Evolutionary conservation across 2,329 filamentous ascomycete species (phyloP), one percentile per base, ranked within the genome.

Genomic region (Colletotrichum destructivum): DNA sequence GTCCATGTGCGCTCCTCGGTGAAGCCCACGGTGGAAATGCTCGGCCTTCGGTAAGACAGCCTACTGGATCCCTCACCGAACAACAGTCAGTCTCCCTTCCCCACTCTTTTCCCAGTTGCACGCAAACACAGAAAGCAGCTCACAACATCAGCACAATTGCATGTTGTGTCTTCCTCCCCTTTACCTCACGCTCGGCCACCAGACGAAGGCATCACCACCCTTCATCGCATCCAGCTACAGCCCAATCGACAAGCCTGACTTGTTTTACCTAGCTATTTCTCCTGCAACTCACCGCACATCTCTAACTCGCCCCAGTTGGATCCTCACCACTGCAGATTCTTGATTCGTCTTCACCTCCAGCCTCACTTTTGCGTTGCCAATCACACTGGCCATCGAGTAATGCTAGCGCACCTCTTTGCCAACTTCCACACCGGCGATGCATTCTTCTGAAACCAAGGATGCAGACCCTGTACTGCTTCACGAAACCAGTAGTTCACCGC

Each of bases 291-390:
- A 38, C 8, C 21, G 13, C 21, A 15, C 21, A 13, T 23, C 23
- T 52, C 9, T 2, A 38, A 18, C 11, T 51, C 16, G 21, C 44
- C 23, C 35, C 57, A 11, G 26, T 40, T 46, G 40, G 26, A 68
- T 59, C 57, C 46, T 44, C 38, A 23, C 18, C 11, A 26, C 51
- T 57, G 56, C 63, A 62, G 47, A 42, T 51, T 57, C 64, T 57
- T 60, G 57, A 35, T 57, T 42, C 49, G 18, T 35, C 42, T 68
- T 44, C 57, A 9, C 40, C 18, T 38, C 6, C 64, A 56, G 69
- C 69, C 57, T 69, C 59, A 57, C 57, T 71, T 59, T 47, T 47
- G 2, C 23, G 38, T 52, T 26, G 65, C 57, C 64, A 71, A 69
- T 56, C 52, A 62, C 69, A 44, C 57, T 15, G 23, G 21, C 16